These are phyloP conservation scores for Wallemia mellicola DNA, from an alignment of 1,284 basidiomycete genomes.

Conservation along the genomic window DNA sequence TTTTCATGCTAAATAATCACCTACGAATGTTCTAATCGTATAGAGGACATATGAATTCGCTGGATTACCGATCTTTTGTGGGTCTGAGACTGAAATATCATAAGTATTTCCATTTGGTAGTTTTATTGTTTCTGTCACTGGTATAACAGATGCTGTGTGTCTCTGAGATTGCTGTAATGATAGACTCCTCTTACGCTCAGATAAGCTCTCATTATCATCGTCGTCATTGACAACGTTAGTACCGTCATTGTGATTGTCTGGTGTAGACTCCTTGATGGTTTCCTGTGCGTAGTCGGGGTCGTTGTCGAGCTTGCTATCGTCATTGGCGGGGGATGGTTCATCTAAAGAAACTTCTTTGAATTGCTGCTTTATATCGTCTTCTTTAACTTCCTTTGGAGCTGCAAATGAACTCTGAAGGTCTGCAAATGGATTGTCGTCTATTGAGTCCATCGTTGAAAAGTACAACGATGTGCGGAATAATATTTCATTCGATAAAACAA, in stretches of 20 bases:
- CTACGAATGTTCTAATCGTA: slow-evolving; percentile 57
- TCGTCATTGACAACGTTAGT: background rate
- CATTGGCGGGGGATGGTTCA: background rate
- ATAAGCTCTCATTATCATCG: background rate
- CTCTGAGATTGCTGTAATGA: background rate
- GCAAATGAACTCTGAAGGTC: background rate
- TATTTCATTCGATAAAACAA: background rate
- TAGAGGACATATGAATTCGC: slow-evolving; percentile 79
- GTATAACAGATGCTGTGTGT: background rate
- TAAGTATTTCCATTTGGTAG: background rate
- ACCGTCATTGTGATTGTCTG: background rate
- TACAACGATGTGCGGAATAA: background rate
- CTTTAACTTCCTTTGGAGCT: background rate
- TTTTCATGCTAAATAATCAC: slow-evolving; percentile 9
- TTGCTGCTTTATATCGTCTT: background rate
- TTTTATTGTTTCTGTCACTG: background rate
- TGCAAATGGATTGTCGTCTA: background rate
- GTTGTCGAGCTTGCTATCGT: too few relatives aligned
- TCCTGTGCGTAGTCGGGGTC: too few relatives aligned
- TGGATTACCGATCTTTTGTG: slow-evolving; percentile 72
- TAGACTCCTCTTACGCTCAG: background rate
- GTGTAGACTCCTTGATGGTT: too few relatives aligned
- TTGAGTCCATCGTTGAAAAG: background rate
- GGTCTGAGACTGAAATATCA: slow-evolving; percentile 62
- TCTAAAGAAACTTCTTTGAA: background rate